phyloP scores from a whole-genome alignment of 2,329 filamentous ascomycete species.

The Sporothrix pallida region DNA sequence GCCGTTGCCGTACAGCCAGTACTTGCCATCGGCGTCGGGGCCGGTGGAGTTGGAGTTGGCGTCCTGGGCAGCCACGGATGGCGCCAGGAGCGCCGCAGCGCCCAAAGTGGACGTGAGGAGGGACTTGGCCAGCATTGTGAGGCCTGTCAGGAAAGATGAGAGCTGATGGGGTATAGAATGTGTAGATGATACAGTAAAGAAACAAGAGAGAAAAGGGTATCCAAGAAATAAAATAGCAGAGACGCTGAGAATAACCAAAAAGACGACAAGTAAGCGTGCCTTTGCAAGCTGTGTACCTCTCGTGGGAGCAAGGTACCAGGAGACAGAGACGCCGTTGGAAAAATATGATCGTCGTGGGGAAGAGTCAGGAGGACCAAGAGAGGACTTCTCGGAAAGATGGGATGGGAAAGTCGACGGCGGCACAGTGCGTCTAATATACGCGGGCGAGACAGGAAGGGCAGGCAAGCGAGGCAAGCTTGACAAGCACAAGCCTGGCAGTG shows the following conservation, averaged over 20 bases:
- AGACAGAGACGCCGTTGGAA: neutral
- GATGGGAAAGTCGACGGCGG: slow-evolving; percentile 1
- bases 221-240: neutral
- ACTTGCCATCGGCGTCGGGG: slow-evolving; percentile 69
- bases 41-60: slow-evolving; percentile 9
- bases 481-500: neutral
- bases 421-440: slow-evolving; percentile 18
- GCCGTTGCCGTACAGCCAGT: slow-evolving; percentile 70
- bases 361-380: too few relatives aligned
- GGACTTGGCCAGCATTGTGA: slow-evolving; percentile 18
- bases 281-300: neutral
- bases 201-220: neutral
- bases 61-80: neutral
- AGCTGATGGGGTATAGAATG: neutral
- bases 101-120: slow-evolving; percentile 15
- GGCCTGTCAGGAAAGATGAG: neutral
- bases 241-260: neutral
- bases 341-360: neutral
- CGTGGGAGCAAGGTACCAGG: slow-evolving; percentile 2
- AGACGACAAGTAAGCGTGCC: neutral
- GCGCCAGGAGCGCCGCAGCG: slow-evolving; percentile 10
- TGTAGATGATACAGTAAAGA: neutral
- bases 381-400: neutral
- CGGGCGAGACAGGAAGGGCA: neutral
- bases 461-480: neutral